A percentile compares a stretch with the other conserved stretches of the same genome.
Evolutionary conservation across 2,329 filamentous ascomycete genomes (phyloP).

Genomic region (Alternaria arbusti): DNA sequence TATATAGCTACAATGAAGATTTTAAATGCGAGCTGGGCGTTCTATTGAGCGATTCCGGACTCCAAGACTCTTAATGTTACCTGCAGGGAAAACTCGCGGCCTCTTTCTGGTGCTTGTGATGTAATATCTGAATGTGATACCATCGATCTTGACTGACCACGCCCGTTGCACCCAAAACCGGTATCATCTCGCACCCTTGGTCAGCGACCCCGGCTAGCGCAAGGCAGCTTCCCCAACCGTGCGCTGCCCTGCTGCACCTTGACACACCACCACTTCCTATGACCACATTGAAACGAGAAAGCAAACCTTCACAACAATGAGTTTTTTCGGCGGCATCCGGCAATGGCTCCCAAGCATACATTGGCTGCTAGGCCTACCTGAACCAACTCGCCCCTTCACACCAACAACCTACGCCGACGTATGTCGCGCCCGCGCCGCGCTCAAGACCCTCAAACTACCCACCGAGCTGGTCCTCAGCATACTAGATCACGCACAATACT

Average conservation of each 20-base stretch:
- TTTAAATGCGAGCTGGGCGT: background rate
- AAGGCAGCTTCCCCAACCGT: background rate
- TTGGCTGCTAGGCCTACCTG: background rate
- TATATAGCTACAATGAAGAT: background rate
- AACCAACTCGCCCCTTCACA: background rate
- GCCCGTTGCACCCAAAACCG: background rate
- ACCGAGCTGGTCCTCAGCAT: slow-evolving; percentile 40
- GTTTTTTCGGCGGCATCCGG: background rate
- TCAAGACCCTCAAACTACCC: slow-evolving; percentile 31
- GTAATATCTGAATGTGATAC: background rate
- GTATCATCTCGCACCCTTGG: background rate
- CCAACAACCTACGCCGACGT: slow-evolving; percentile 34
- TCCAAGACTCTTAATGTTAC: background rate
- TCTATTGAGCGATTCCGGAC: background rate
- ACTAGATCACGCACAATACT: slow-evolving; percentile 37
- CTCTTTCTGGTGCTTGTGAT: background rate
- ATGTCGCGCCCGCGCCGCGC: slow-evolving; percentile 25
- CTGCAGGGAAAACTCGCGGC: background rate
- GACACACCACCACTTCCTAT: background rate
- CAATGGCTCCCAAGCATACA: background rate
- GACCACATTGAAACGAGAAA: background rate
- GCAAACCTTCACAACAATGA: background rate
- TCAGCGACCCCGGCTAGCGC: background rate
- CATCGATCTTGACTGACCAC: background rate
- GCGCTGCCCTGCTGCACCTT: background rate